A percentile compares a stretch with the other conserved stretches of the same genome.
phyloP scores from a whole-genome alignment of 495 filamentous ascomycete genomes.

The Penicillium herquei region DNA sequence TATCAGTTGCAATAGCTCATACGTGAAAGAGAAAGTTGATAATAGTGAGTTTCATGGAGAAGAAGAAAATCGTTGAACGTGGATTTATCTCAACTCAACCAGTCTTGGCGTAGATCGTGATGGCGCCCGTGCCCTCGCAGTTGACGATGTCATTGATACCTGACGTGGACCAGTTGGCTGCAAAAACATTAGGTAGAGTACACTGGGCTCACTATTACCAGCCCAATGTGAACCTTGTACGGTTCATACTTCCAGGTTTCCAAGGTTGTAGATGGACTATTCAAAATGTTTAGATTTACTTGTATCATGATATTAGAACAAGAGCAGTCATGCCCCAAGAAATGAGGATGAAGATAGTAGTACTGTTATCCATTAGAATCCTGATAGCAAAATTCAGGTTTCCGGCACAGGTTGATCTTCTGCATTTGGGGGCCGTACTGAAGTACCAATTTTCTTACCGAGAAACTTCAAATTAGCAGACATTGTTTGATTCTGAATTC shows the following conservation, averaged over 20 bases:
- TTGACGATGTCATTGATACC: not conserved
- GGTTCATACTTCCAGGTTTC: too few relatives aligned
- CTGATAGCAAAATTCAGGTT: too few relatives aligned
- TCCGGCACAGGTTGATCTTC: too few relatives aligned
- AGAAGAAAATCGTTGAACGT: conserved; percentile 3
- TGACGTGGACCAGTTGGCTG: not conserved
- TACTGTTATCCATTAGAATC: too few relatives aligned
- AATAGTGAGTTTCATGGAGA: not conserved
- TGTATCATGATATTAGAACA: too few relatives aligned
- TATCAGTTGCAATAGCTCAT: not conserved
- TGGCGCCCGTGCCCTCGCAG: conserved; percentile 8
- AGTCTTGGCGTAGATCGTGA: conserved; percentile 15
- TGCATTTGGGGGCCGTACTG: too few relatives aligned
- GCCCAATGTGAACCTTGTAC: too few relatives aligned
- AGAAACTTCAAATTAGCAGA: too few relatives aligned
- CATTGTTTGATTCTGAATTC: too few relatives aligned
- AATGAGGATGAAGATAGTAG: too few relatives aligned
- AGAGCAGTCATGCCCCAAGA: too few relatives aligned
- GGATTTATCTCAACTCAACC: conserved; percentile 6
- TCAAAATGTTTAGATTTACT: not conserved
- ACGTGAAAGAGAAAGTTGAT: not conserved
- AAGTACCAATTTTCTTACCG: too few relatives aligned
- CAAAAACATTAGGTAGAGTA: not conserved
- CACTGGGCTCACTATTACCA: not conserved
- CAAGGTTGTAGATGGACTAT: not conserved